Base-by-base conservation (phyloP, 768 basidiomycete genomes). In the Boletus vinaceobasis region DNA sequence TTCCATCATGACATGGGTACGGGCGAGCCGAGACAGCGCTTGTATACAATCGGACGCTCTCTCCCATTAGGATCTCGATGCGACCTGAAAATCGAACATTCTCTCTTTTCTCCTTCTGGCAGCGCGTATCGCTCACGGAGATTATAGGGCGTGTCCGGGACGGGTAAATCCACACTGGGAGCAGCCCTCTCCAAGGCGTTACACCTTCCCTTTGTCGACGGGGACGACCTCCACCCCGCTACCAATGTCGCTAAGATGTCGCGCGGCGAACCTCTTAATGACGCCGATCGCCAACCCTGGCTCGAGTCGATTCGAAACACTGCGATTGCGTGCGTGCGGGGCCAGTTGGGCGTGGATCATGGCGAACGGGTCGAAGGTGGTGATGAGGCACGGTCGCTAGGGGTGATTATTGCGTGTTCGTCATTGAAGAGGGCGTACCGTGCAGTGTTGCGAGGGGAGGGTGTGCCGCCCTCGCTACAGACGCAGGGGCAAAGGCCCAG, bases 161-260 rank as follows among this genome's bases (percentile, higher is more conserved):
- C 84, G 32, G 87, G 88, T 8, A 89, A 89, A 65, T 81, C 83
- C 29, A 88, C 86, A 21, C 75, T 93, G 1, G 90, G 87, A 0
- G 59, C 58, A 5, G 82, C 81, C 7, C 74, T 95, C n/a, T 80
- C 88, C 7, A 61, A 72, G 37, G 74, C 75, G 27, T 76, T 92
- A 45, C 70, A 69, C n/a, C 58, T 92, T 56, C 86, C 92, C 1
- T 96, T 89, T 73, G 74, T 93, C 55, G 95, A 98, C 64, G 95
- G 88, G 29, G 94, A 97, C 67, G 85, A 88, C 57, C 77, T 97
- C 29, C 95, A 98, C 66, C 88, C 94, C 0, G 64, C 75, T 23
- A 70, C 80, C 13, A 96, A 96, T 70, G 81, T 96, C 39, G 85
- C 81, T 29, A 98, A 98, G 79, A 97, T 98, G 94, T 73, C 83